These are phyloP conservation scores for Rubia yunnanensis DNA, from an alignment of 257 asterid species.

Conservation along the genomic window DNA sequence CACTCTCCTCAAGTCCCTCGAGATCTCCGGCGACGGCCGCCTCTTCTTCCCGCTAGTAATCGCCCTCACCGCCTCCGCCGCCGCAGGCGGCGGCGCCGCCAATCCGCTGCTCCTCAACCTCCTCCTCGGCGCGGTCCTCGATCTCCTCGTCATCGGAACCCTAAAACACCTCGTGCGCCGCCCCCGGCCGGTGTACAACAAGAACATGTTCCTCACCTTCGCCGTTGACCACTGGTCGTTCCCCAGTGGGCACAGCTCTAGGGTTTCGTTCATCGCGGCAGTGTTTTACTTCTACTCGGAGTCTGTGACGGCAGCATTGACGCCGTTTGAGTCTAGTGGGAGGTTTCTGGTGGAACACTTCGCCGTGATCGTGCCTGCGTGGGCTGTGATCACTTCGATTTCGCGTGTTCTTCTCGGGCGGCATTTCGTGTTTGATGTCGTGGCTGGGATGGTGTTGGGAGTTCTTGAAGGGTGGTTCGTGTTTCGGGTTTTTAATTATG, in stretches of 20 bases:
- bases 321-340: slow-evolving; percentile 9
- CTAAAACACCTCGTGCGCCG: slow-evolving; percentile 62
- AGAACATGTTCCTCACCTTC: slow-evolving; percentile 66
- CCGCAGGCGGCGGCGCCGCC: slow-evolving; percentile 13
- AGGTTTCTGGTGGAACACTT: slow-evolving; percentile 29
- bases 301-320: slow-evolving; percentile 19
- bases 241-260: slow-evolving; percentile 83
- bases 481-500: slow-evolving; percentile 36
- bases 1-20: slow-evolving; percentile 64
- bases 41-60: slow-evolving; percentile 70
- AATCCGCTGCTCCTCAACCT: slow-evolving; percentile 43
- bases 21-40: slow-evolving; percentile 91
- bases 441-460: slow-evolving; percentile 61
- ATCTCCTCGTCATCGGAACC: slow-evolving; percentile 49
- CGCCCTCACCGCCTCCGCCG: slow-evolving; percentile 26
- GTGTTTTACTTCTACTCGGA: slow-evolving; percentile 25
- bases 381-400: slow-evolving; percentile 56
- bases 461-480: slow-evolving; percentile 57
- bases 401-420: slow-evolving; percentile 79
- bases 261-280: slow-evolving; percentile 61
- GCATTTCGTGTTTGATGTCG: slow-evolving; percentile 68
- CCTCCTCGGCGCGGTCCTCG: slow-evolving; percentile 54
- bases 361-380: slow-evolving; percentile 29
- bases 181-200: slow-evolving; percentile 83
- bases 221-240: slow-evolving; percentile 98